Percentiles rank a stretch among this genome's conserved stretches.
Conservation (phyloP, 2,329 filamentous ascomycete genomes). For the Trichoderma oligosporum region DNA sequence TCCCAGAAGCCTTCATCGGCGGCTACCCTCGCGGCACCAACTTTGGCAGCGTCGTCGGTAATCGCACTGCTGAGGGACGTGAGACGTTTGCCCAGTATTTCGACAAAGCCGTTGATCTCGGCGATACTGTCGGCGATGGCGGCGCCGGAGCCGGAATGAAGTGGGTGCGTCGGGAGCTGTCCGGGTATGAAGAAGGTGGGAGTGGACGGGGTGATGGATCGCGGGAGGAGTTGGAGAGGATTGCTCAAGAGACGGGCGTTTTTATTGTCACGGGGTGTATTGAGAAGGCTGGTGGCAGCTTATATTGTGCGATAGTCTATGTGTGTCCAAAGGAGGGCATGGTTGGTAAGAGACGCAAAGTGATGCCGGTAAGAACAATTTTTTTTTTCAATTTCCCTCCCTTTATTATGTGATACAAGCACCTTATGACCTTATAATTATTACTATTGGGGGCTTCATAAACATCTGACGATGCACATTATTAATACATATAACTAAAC, state of each 20-base stretch:
- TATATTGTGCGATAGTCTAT: slow-evolving; percentile 82
- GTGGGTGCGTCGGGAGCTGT: slow-evolving; percentile 64
- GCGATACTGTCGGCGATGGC: slow-evolving; percentile 61
- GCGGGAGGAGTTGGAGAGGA: slow-evolving; percentile 70
- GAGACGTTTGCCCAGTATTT: slow-evolving; percentile 84
- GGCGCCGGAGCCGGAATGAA: slow-evolving; percentile 63
- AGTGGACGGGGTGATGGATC: slow-evolving; percentile 54
- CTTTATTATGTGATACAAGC: neutral
- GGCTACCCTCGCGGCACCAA: slow-evolving; percentile 80
- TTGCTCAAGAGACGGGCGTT: slow-evolving; percentile 73
- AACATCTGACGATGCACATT: too few species aligned
- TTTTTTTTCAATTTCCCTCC: slow-evolving; percentile 28
- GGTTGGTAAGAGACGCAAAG: slow-evolving; percentile 83
- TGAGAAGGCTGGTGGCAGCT: slow-evolving; percentile 72
- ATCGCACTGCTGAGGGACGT: slow-evolving; percentile 63
- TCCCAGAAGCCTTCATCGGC: slow-evolving; percentile 88
- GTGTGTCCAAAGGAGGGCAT: slow-evolving; percentile 70
- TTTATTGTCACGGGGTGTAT: slow-evolving; percentile 79
- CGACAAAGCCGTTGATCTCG: slow-evolving; percentile 73
- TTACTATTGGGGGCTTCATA: too few species aligned
- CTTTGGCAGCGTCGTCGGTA: slow-evolving; percentile 73
- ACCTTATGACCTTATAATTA: neutral
- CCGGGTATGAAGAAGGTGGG: slow-evolving; percentile 21
- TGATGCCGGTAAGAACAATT: slow-evolving; percentile 84
- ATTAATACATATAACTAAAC: neutral